Evolutionary conservation across 306 rosid genomes (phyloP), one percentile per base, ranked within the genome.

Genomic region (Parietaria judaica): DNA sequence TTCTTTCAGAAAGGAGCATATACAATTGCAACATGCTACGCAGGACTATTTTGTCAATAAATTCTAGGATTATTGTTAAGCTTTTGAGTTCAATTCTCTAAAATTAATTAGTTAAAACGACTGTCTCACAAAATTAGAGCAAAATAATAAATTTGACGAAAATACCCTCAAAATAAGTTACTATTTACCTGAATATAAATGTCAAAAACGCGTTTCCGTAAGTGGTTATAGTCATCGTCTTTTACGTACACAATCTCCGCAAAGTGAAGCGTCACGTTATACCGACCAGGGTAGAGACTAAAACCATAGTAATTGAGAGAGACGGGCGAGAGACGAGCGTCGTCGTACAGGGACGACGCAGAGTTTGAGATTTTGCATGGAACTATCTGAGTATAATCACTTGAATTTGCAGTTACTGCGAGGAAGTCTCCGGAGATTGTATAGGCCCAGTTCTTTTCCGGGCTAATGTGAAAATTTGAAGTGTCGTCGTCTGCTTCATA

Each of bases 271-370:
- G 70, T 62, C 37, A 76, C 76, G 31, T 14, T 76, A 41, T 75
- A 75, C 23, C 45, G 53, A 15, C 79, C 79, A n/a, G 57, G 7
- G 3, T 23, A 35, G 38, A 75, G 31, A 60, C 72, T 50, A 11
- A 70, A 51, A 12, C 73, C 80, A 35, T 71, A 76, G 38, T 76
- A 76, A 39, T 70, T 66, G 14, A 76, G 72, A 14, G 76, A 76
- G 39, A 71, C 49, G 12, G 76, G 80, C 6, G 80, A 56, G 55
- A 70, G 70, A 14, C 76, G 76, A 44, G 76, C 70, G 11, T 38
- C 51, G 45, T 56, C 63, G 54, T 76, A 70, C n/a, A 60, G 50
- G 45, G 66, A 54, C 52, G 62, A 11, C 3, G 34, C 47, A 44
- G 59, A 56, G 55, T 67, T 61, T 43, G 50, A 67, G 44, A 76